Percentiles rank a stretch among this genome's conserved stretches.
Evolutionary conservation across 1,284 basidiomycete species (phyloP).

Genomic region (Tilletiopsis washingtonensis): DNA sequence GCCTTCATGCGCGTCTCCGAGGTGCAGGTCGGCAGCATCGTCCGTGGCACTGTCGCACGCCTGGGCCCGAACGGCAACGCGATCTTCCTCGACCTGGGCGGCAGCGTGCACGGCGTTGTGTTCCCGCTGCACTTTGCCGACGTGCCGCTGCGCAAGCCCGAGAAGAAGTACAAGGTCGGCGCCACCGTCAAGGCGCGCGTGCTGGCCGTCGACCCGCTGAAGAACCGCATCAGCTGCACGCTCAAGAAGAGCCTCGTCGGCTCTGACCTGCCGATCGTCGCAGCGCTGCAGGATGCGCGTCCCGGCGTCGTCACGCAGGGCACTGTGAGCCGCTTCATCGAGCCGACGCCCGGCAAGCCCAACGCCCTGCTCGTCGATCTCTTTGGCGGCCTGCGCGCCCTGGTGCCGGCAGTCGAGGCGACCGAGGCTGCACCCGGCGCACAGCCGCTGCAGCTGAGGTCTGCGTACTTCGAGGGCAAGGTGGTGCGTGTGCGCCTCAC

Average conservation of each 20-base stretch:
- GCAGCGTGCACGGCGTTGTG: conserved; percentile 66
- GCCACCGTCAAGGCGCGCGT: conserved; percentile 78
- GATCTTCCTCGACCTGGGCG: conserved; percentile 42
- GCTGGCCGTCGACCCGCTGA: conserved; percentile 72
- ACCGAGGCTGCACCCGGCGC: no score
- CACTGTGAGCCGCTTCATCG: conserved; percentile 56
- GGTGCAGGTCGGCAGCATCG: conserved; percentile 50
- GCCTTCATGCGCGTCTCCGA: conserved; percentile 79
- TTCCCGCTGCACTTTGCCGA: conserved; percentile 88
- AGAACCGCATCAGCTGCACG: conserved; percentile 76
- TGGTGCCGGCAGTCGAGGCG: conserved; percentile 54
- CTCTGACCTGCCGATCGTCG: conserved; percentile 56
- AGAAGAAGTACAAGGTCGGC: conserved; percentile 78
- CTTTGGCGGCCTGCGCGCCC: conserved; percentile 78
- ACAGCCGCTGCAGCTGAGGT: conserved; percentile 51
- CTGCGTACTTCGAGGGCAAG: conserved; percentile 60
- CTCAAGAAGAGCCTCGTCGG: conserved; percentile 86
- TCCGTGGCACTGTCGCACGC: conserved; percentile 25
- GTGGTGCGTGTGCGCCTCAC: conserved; percentile 80
- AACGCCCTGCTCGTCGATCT: conserved; percentile 36
- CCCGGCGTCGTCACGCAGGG: conserved; percentile 71
- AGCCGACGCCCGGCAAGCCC: conserved; percentile 5
- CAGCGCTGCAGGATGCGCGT: conserved; percentile 65
- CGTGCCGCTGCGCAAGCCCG: conserved; percentile 64
- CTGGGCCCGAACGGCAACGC: conserved; percentile 12